Base-by-base conservation (phyloP, 2,329 filamentous ascomycete species). In the Exophiala lecanii-corni region DNA sequence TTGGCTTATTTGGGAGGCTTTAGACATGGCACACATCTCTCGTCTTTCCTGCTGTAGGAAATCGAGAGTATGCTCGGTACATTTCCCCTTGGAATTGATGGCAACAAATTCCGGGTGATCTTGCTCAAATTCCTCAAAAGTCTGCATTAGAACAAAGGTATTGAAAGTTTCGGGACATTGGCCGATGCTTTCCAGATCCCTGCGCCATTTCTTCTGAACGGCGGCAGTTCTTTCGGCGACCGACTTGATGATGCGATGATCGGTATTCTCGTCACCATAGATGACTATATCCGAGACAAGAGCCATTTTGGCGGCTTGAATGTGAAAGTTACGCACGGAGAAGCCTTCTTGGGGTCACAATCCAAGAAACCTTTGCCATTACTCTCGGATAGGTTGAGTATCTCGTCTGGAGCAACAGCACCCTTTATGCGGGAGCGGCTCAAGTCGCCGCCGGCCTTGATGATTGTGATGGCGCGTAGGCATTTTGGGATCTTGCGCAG, bases 291-390 rank as follows among this genome's bases (percentile, higher is more conserved):
- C 92, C 1, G 89, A 96, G 6, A 92, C 78, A 53, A 85, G 79
- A 41, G 89, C 89, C 53, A 86, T 71, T 63, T 98, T 98, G 45
- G 85, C 85, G 0, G 86, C 78, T 64, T 98, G 92, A 28, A 97
- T 97, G 57, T 97, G 91, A 60, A 98, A 98, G 63, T 97, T 97
- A 34, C 92, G 81, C 32, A 97, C 89, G 3, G 88, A 95, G 61
- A 97, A 97, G 6, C 92, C 92, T 53, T 94, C 86, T 43, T 71
- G 77, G 92, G 92, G 59, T 98, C 92, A 30, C 83, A 76, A 32
- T 94, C 86, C 48, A 89, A 69, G 59, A 98, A 95, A 16, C 81
- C 74, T 33, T 76, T 66, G 12, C 67, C 57, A 17, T 66, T 65
- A 9, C 70, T 64, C n/a, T 65, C 60, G n/a, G 58, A 60, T 0